A percentile compares a stretch with the other conserved stretches of the same genome.
phyloP scores from a whole-genome alignment of 176 grass and related monocot genomes.

The Melocanna baccifera region DNA sequence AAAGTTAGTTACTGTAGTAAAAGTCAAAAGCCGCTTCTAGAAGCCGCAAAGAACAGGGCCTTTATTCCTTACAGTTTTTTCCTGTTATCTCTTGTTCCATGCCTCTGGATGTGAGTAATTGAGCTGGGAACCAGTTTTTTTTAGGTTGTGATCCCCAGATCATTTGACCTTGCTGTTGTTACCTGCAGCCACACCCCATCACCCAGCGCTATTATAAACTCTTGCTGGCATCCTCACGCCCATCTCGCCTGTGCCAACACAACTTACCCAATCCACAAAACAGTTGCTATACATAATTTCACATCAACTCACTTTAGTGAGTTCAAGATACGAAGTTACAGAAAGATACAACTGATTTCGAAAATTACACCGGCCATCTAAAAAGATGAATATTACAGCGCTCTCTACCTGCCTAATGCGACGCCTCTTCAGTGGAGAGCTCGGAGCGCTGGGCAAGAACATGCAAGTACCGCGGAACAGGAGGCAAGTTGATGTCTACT shows the following conservation, averaged over 20 bases:
- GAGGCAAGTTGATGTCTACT: neutral
- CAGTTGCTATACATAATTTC: neutral
- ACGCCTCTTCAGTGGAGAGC: neutral
- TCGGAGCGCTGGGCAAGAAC: neutral
- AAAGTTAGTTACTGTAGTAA: too few relatives aligned
- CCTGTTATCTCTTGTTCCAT: neutral
- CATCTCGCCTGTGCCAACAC: neutral
- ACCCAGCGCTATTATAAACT: neutral
- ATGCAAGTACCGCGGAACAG: conserved; percentile 15
- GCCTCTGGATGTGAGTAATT: neutral
- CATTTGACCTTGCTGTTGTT: neutral
- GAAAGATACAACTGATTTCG: neutral
- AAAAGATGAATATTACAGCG: neutral
- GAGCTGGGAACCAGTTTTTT: neutral
- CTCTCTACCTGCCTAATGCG: neutral
- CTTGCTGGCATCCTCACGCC: too few relatives aligned
- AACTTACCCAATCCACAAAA: neutral
- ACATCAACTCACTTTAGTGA: neutral
- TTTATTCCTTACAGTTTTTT: neutral
- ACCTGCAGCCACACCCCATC: neutral
- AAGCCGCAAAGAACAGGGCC: too few relatives aligned
- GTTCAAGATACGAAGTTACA: neutral
- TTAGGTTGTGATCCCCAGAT: neutral
- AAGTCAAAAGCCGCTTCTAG: too few relatives aligned
- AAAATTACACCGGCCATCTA: neutral